Percentiles rank a stretch among this genome's conserved stretches.
Evolutionary conservation across 805 yeast genomes (phyloP).

Genomic region (Pichia phayaonensis): DNA sequence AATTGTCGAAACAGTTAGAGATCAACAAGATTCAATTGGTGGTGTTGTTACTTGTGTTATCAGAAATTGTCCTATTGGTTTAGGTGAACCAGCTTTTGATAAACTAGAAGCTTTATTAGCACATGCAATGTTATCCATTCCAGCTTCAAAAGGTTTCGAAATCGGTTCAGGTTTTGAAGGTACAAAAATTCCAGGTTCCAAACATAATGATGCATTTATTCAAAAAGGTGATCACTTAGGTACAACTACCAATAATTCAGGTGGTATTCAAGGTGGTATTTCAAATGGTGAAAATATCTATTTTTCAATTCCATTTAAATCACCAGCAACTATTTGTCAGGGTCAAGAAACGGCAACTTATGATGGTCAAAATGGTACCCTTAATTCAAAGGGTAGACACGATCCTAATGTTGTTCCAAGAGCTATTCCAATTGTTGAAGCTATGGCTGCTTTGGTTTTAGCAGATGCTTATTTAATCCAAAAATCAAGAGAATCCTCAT

Average conservation of each 20-base stretch:
- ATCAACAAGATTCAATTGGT: conserved; percentile 86
- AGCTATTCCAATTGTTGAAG: conserved; percentile 97
- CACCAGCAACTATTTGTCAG: conserved; percentile 95
- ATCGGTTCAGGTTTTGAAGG: conserved; percentile 96
- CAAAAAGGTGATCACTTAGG: conserved; percentile 58
- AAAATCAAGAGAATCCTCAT: conserved; percentile 66
- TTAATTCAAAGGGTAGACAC: conserved; percentile 96
- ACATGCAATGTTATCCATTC: conserved; percentile 96
- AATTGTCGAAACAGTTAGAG: conserved; percentile 81
- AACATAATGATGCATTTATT: conserved; percentile 85
- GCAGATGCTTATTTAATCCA: conserved; percentile 84
- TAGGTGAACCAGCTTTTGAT: conserved; percentile 97
- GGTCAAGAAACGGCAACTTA: conserved; percentile 85
- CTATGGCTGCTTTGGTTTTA: conserved; percentile 93
- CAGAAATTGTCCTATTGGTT: conserved; percentile 88
- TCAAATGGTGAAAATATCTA: conserved; percentile 92
- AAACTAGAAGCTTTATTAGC: conserved; percentile 92
- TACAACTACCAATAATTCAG: conserved; percentile 86
- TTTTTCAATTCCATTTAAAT: conserved; percentile 93
- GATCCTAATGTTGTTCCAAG: conserved; percentile 98
- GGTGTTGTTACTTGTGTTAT: conserved; percentile 97
- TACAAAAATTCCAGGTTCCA: conserved; percentile 80
- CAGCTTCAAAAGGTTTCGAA: conserved; percentile 97
- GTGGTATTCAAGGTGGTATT: conserved; percentile 98
- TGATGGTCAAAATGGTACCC: conserved; percentile 78